These are phyloP conservation scores for Aspergillus versicolor DNA, from an alignment of 2,329 filamentous ascomycete genomes.

Conservation along the genomic window DNA sequence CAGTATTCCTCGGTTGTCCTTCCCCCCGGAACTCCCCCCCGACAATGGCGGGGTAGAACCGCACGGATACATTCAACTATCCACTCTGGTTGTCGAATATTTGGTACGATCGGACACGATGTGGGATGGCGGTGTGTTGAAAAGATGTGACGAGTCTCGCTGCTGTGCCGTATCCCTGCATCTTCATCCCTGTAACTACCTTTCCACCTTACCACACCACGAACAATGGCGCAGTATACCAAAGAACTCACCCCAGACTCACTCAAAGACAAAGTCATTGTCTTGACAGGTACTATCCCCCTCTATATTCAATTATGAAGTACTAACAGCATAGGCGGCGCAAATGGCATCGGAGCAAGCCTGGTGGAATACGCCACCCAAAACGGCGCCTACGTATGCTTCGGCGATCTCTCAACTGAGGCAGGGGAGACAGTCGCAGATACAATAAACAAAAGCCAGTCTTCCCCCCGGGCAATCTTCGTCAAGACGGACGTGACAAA, in stretches of 20 bases:
- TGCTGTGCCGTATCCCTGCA: too few species aligned
- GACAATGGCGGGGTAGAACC: too few species aligned
- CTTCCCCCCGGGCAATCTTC: constrained; percentile 32
- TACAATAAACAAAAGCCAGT: constrained; percentile 11
- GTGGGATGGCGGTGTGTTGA: too few species aligned
- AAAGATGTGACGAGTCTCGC: too few species aligned
- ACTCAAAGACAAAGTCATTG: constrained; percentile 17
- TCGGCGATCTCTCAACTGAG: constrained; percentile 43
- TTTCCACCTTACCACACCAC: too few species aligned
- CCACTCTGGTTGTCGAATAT: too few species aligned
- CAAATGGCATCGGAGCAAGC: constrained; percentile 47
- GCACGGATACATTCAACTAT: too few species aligned
- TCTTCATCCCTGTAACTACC: too few species aligned
- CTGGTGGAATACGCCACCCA: constrained; percentile 41
- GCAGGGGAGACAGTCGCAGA: constrained; percentile 30
- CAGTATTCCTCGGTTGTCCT: too few species aligned
- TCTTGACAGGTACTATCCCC: constrained; percentile 16
- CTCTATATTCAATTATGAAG: too few species aligned
- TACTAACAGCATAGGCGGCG: constrained; percentile 34
- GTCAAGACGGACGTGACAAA: constrained; percentile 46
- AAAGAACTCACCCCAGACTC: constrained; percentile 7
- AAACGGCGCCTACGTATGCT: constrained; percentile 43
- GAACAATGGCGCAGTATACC: constrained; percentile 14
- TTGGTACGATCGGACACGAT: too few species aligned
- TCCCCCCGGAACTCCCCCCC: too few species aligned